Base-by-base conservation (phyloP, 1,284 basidiomycete species). In the Ustilago sp. region DNA sequence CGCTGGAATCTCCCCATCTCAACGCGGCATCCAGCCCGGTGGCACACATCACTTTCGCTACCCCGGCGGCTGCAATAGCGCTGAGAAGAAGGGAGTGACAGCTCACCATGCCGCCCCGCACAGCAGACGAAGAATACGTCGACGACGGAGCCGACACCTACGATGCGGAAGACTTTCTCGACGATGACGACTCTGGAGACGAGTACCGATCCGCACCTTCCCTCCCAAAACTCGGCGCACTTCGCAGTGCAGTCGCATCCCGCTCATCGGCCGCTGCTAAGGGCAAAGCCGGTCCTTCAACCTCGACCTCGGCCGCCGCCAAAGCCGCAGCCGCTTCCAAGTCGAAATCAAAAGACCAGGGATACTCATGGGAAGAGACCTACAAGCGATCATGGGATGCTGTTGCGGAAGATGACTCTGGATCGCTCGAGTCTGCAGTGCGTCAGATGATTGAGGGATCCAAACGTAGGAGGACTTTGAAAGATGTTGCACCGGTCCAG, bases 331-430 rank as follows among this genome's bases (percentile, higher is more conserved):
- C 52, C 17, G 36, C 54, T 4, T 47, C 74, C 58, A 60, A 74
- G 34, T 62, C 59, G 4, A 79, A 77, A 52, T 60, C 67, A 7
- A 79, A 79, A 50, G 80, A 82, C 54, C 76, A 80, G 34, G 84
- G 85, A 15, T 95, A 95, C 82, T 94, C 94, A 35, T 98, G 96
- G 96, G 96, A 98, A 86, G 95, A 93, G 1, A 92, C 93, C 8
- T 98, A 95, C 86, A 92, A 94, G 57, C 91, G 95, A 51, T 93
- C 93, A 55, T 99, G 96, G 96, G 97, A 99, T 81, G 93, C 92
- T 2, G 94, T 99, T 0, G 93, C 94, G 83, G 97, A 99, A 86
- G 96, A 99, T 86, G 96, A 95, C 82, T 90, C 90, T 0, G 96
- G 96, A 1, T 96, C 94, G 79, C 87, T 99, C 71, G 93, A 95